Evolutionary conservation across 192 early-diverging fungal genomes (phyloP), one percentile per base, ranked within the genome.

Genomic region (Backusella morwellensis): DNA sequence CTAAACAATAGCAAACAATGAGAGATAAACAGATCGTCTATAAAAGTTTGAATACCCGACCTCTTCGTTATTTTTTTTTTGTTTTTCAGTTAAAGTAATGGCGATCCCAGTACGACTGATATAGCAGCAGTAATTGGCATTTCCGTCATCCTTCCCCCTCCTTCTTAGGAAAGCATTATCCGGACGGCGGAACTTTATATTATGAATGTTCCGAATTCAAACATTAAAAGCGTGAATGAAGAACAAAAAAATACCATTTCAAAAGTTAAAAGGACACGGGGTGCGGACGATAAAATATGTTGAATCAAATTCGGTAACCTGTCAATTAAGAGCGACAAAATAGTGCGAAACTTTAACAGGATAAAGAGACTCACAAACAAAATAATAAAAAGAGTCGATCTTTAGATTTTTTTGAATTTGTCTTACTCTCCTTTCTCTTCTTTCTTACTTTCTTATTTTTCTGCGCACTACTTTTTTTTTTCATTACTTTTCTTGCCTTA

Each of bases 281-380:
- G 54, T 56, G 54, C 54, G 54, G 54, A 56, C 21, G 21, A 11
- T 56, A 54, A 56, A 56, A 56, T 56, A 21, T 21, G 21, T 56
- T 9, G 21, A 71, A 35, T 71, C 70, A 38, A 71, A 71, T 71
- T 29, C 41, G 70, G 70, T 71, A 71, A 71, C 70, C 70, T 71
- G 70, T 71, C 70, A 71, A 71, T 71, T 71, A 71, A 71, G 68
- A 70, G 35, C n/a, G 35, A 56, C 54, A 56, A 56, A 54, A 56
- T 56, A 56, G 54, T 56, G 54, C 54, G 54, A 56, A 56, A 56
- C 54, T 56, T 56, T 56, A 56, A 56, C 54, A 56, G n/a, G 54
- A 56, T 9, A 56, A 26, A 56, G 54, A 56, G 54, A 21, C 21
- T 56, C 54, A 56, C 54, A 56, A 56, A 56, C 54, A 56, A 56